phyloP scores from a whole-genome alignment of 805 yeast genomes.

The Lachancea mirantina region DNA sequence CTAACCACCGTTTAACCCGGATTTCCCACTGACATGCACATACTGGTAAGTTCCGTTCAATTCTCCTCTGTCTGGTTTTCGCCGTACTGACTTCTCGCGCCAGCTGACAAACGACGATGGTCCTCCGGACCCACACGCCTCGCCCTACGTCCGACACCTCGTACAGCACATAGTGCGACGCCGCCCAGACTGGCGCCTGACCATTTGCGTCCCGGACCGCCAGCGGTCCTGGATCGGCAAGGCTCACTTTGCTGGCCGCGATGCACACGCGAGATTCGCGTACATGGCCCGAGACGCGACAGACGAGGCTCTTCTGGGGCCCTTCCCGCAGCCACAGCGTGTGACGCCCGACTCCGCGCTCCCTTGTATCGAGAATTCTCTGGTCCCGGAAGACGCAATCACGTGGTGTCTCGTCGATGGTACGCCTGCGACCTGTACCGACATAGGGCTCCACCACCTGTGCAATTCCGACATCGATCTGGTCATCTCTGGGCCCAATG shows the following conservation, averaged over 20 bases:
- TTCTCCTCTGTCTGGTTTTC: background rate
- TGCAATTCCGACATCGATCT: constrained; percentile 57
- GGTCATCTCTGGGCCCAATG: constrained; percentile 92
- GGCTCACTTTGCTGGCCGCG: constrained; percentile 84
- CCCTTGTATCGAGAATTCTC: constrained; percentile 17
- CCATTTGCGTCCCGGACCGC: constrained; percentile 72
- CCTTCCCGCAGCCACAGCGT: constrained; percentile 47
- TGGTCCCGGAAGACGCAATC: constrained; percentile 34
- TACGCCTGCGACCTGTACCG: constrained; percentile 94
- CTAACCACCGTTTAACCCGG: too few relatives aligned
- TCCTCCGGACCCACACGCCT: constrained; percentile 69
- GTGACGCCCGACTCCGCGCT: constrained; percentile 25
- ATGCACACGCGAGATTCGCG: constrained; percentile 53
- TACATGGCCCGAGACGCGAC: constrained; percentile 44
- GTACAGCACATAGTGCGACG: constrained; percentile 56
- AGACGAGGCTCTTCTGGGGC: constrained; percentile 58
- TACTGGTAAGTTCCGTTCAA: constrained; percentile 8
- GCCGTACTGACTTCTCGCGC: constrained; percentile 4
- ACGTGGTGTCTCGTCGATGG: constrained; percentile 89
- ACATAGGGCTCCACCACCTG: constrained; percentile 76
- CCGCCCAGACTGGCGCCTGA: constrained; percentile 73
- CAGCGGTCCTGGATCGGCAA: constrained; percentile 97
- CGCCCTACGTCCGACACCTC: constrained; percentile 80
- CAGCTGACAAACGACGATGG: constrained; percentile 89
- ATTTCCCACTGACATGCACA: constrained; percentile 6